These are phyloP conservation scores for Tulasnella sp. DNA, from an alignment of 768 basidiomycete genomes.

Conservation along the genomic window DNA sequence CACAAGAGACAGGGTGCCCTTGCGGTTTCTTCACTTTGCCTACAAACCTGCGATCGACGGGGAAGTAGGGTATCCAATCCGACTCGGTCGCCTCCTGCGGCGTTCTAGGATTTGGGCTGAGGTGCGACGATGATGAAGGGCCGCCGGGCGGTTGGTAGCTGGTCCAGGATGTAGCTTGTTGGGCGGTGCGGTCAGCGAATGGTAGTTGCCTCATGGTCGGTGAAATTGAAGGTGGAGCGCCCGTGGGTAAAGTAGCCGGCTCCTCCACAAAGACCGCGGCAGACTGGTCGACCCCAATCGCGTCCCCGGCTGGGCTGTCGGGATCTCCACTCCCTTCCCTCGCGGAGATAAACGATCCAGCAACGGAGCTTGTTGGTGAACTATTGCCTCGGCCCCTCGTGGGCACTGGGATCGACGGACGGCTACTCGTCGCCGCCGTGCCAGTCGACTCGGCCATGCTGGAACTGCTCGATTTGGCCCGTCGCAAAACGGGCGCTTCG, in stretches of 20 bases:
- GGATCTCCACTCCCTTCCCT: background rate
- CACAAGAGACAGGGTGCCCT: background rate
- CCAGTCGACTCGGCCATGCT: background rate
- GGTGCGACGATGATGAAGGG: background rate
- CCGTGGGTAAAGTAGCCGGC: background rate
- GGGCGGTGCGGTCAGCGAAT: background rate
- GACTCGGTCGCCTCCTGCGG: background rate
- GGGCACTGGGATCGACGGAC: background rate
- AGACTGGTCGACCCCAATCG: background rate
- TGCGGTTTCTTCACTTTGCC: background rate
- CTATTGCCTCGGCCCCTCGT: background rate
- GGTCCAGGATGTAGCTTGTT: background rate
- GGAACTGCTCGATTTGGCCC: background rate
- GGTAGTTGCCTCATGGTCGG: background rate
- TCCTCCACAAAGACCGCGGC: background rate
- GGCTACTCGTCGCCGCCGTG: background rate
- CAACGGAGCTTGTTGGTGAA: background rate
- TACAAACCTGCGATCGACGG: background rate
- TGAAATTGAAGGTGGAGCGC: background rate
- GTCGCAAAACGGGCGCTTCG: background rate
- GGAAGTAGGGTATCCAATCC: background rate
- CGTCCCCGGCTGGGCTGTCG: background rate
- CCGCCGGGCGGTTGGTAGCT: background rate
- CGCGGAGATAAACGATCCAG: background rate
- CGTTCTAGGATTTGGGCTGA: background rate